Base-by-base conservation (phyloP, 345 rosid species). In the Excoecaria agallocha region DNA sequence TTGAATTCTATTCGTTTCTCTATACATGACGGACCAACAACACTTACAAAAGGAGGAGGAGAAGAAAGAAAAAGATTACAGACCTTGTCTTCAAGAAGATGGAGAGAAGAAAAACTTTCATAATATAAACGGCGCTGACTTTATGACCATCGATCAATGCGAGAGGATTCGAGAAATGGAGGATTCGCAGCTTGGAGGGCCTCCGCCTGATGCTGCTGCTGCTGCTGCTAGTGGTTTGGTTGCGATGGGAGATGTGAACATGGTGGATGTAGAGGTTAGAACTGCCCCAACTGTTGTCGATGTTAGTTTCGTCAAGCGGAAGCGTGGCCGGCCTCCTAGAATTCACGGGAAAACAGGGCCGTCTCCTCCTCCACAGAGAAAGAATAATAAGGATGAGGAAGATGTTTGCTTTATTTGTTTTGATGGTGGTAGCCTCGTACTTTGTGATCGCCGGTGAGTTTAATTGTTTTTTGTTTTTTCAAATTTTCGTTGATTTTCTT, bases 341-440 rank as follows among this genome's bases (percentile, higher is more conserved):
- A 62, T 65, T 72, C 85, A 68, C 38, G 73, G 63, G 70, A 73
- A 78, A 64, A 60, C 68, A 68, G 50, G 74, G 24, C 50, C 69
- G 70, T 61, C 37, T 6, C 69, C 78, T 16, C 74, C 82, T 62
- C 41, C 76, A 30, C 72, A 45, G 74, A 78, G 73, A 76, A 85
- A 71, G 84, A 10, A 78, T 83, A 12, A 84, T 77, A 15, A 1
- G 66, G 92, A 90, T 43, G 99, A 93, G 72, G 99, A 96, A 68
- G 99, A 96, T 71, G 99, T 96, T 74, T 96, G 99, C 70, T 96
- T 96, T 70, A 93, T 96, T 55, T 96, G 99, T 87, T 96, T 93
- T 74, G 99, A 96, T 76, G 99, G 99, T 48, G 99, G 99, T 50
- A 85, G 87, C 77, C 94, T 96, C 22, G 99, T 96, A 79, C 91